Base-by-base conservation (phyloP, 2,329 filamentous ascomycete genomes). In the Neodidymelliopsis sp. region DNA sequence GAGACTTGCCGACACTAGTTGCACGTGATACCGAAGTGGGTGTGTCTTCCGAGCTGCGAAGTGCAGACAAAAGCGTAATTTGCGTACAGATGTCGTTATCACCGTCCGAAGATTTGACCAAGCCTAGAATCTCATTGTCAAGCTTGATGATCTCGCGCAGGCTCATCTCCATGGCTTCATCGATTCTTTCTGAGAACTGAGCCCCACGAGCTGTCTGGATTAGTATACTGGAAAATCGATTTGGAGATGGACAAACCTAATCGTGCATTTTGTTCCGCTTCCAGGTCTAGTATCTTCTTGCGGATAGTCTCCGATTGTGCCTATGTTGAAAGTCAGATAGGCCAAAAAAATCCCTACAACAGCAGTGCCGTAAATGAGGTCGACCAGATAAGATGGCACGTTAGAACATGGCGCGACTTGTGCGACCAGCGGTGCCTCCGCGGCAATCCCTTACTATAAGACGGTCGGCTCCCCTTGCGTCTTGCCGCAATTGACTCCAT, bases 111-210 rank as follows among this genome's bases (percentile, higher is more conserved):
- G 76, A 74, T 46, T 75, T 72, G 33, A 78, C 67, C 23, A 76
- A 69, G 37, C 74, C 70, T 31, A 72, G 59, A 27, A 78, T 73
- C 51, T 79, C 74, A 49, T 80, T 77, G 57, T 66, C 71, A 13
- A 79, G 63, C 43, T 76, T 77, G 56, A 80, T 73, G 48, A 79
- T 78, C 29, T 79, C 77, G 25, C 78, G 75, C 31, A 78, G 74
- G 12, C 74, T 67, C 25, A 74, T 66, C 54, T 79, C 77, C 3
- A 80, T 71, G 22, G 75, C 73, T 35, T 74, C 70, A 55, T 79
- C 77, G 16, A 78, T 69, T n/a, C 66, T 62, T 10, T 69, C 63
- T 13, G 72, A 73, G 10, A 70, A 64, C 23, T 62, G 54, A 13
- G 72, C 69, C 19, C 67, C 69, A 6, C 69, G 69, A 4, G 57